These are phyloP conservation scores for Schoenoplectus triqueter DNA, from an alignment of 202 grass and related monocot genomes.

Conservation along the genomic window DNA sequence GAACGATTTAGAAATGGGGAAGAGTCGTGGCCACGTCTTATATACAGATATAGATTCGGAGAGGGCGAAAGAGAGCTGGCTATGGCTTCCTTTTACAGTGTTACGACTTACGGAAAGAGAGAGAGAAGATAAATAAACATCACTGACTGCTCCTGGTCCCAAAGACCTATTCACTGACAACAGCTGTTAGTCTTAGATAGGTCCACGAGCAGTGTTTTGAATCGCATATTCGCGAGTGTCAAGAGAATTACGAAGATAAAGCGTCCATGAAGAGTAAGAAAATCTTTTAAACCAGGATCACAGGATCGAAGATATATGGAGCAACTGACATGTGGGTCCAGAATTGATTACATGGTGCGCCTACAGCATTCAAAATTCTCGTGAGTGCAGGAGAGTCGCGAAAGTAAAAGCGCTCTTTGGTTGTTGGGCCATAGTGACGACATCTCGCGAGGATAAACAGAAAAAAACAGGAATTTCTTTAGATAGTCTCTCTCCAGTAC, in stretches of 20 bases:
- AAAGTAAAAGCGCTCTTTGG: slow-evolving; percentile 26
- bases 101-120: neutral
- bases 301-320: neutral
- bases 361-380: neutral
- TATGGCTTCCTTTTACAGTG: neutral
- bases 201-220: neutral
- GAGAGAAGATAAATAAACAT: slow-evolving; percentile 14
- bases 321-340: neutral
- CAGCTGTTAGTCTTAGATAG: neutral
- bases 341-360: neutral
- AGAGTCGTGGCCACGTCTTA: slow-evolving; percentile 39
- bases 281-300: neutral
- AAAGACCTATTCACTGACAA: neutral
- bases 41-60: slow-evolving; percentile 35
- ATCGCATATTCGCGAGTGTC: too few species aligned
- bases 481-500: too few species aligned
- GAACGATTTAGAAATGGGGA: slow-evolving; percentile 10
- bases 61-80: slow-evolving; percentile 26
- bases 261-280: neutral
- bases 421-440: slow-evolving; percentile 35
- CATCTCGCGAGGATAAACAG: neutral
- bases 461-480: too few species aligned
- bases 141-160: neutral
- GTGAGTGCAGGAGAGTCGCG: neutral
- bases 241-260: neutral